phyloP scores from a whole-genome alignment of 164 flowering plant species.

The Sextonia rubra region DNA sequence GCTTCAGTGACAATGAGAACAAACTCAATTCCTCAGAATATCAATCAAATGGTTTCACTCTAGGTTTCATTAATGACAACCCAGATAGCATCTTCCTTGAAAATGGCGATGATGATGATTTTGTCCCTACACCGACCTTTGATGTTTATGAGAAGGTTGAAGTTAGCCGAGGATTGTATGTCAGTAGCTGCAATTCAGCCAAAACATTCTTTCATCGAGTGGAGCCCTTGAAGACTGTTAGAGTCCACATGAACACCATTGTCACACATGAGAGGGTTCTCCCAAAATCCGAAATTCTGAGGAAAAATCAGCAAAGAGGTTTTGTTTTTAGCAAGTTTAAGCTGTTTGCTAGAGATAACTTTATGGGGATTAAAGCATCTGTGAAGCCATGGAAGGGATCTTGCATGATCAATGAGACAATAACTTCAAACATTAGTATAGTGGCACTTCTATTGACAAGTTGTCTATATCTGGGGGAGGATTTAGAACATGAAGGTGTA shows the following conservation, averaged over 20 bases:
- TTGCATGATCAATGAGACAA: constrained; percentile 12
- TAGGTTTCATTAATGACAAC: constrained; percentile 41
- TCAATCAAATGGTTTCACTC: constrained; percentile 29
- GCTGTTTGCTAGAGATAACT: constrained; percentile 22
- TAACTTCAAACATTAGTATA: constrained; percentile 14
- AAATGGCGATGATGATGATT: constrained; percentile 28
- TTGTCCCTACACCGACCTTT: constrained; percentile 36
- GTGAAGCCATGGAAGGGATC: constrained; percentile 16
- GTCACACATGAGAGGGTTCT: constrained; percentile 13
- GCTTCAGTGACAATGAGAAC: constrained; percentile 23
- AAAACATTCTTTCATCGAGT: constrained; percentile 71
- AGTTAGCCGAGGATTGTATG: constrained; percentile 61
- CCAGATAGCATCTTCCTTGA: constrained; percentile 30
- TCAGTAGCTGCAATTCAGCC: constrained; percentile 53
- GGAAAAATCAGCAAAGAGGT: constrained; percentile 1
- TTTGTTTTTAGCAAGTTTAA: constrained; percentile 22
- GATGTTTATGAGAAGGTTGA: constrained; percentile 60
- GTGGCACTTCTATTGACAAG: constrained; percentile 33
- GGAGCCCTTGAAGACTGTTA: constrained; percentile 59
- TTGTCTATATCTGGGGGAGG: constrained; percentile 25
- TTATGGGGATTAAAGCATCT: constrained; percentile 9
- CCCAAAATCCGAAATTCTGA: constrained; percentile 9
- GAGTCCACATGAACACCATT: constrained; percentile 49
- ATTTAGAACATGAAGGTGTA: constrained; percentile 4
- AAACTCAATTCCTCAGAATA: neutral